These are phyloP conservation scores for Bryoglossum gracile DNA, from an alignment of 495 filamentous ascomycete species.

Conservation along the genomic window DNA sequence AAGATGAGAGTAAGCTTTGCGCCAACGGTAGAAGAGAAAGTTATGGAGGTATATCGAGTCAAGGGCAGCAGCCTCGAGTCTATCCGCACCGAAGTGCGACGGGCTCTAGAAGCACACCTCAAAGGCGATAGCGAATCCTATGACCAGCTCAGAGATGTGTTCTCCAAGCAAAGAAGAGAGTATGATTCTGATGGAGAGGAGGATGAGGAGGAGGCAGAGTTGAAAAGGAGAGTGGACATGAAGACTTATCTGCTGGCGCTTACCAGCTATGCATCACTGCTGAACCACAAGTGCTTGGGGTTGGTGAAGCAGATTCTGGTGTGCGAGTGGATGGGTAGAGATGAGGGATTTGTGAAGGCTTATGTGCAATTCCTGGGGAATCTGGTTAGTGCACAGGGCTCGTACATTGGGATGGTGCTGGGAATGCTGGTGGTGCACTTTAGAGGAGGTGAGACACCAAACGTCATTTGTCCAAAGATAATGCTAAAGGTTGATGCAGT, in stretches of 20 bases:
- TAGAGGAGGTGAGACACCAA: conserved; percentile 37
- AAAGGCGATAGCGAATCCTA: conserved; percentile 64
- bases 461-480: neutral
- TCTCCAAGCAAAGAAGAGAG: conserved; percentile 40
- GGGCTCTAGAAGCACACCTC: conserved; percentile 61
- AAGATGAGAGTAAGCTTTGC: conserved; percentile 63
- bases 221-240: conserved; percentile 46
- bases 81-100: conserved; percentile 61
- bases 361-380: conserved; percentile 77
- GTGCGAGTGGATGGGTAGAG: conserved; percentile 78
- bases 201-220: conserved; percentile 28
- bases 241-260: conserved; percentile 72
- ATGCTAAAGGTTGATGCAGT: conserved; percentile 18
- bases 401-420: conserved; percentile 56
- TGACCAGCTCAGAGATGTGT: conserved; percentile 63
- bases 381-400: conserved; percentile 70
- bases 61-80: conserved; percentile 35
- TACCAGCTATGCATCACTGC: conserved; percentile 58
- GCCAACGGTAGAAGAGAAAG: conserved; percentile 55
- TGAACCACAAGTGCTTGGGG: conserved; percentile 66
- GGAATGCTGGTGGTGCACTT: conserved; percentile 77
- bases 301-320: conserved; percentile 66
- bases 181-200: conserved; percentile 34
- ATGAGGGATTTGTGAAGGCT: conserved; percentile 68
- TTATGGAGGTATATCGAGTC: conserved; percentile 41